Base-by-base conservation (phyloP, 495 filamentous ascomycete species). In the Aspergillus haitiensis region DNA sequence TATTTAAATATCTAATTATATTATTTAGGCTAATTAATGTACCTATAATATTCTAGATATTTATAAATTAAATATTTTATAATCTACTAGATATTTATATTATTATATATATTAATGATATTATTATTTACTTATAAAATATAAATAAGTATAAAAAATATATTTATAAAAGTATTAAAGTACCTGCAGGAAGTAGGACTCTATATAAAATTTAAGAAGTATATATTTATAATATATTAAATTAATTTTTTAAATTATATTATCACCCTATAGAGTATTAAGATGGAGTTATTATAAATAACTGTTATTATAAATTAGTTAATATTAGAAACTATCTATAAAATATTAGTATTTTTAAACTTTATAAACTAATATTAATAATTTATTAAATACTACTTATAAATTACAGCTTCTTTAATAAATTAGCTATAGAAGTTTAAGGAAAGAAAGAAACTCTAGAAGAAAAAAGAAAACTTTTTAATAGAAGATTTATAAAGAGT, bases 21-120 rank as follows among this genome's bases (percentile, higher is more conserved):
- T n/a, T n/a, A n/a, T n/a, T n/a, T n/a, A n/a, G n/a, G n/a, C n/a
- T n/a, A n/a, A n/a, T n/a, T n/a, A n/a, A n/a, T n/a, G n/a, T n/a
- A n/a, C n/a, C n/a, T n/a, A n/a, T n/a, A n/a, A n/a, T n/a, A n/a
- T n/a, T n/a, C n/a, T n/a, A n/a, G n/a, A n/a, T n/a, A n/a, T n/a
- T n/a, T n/a, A n/a, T n/a, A n/a, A n/a, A n/a, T n/a, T n/a, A n/a
- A n/a, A n/a, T n/a, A n/a, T n/a, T n/a, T n/a, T n/a, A n/a, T n/a
- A 31, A 49, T 49, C 47, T 49, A 0, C 21, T 49, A 5, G 5
- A 49, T 49, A 27, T 49, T 8, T 18, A 9, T 27, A 31, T 49
- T 7, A 49, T 49, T 27, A 27, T 49, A 27, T 49, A 49, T 49
- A 49, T 49, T 18, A 31, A 49, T 49, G 12, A 49, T 49, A 49